Evolutionary conservation across 2,329 filamentous ascomycete species (phyloP).

Genomic region (Phyllosticta citribraziliensis): DNA sequence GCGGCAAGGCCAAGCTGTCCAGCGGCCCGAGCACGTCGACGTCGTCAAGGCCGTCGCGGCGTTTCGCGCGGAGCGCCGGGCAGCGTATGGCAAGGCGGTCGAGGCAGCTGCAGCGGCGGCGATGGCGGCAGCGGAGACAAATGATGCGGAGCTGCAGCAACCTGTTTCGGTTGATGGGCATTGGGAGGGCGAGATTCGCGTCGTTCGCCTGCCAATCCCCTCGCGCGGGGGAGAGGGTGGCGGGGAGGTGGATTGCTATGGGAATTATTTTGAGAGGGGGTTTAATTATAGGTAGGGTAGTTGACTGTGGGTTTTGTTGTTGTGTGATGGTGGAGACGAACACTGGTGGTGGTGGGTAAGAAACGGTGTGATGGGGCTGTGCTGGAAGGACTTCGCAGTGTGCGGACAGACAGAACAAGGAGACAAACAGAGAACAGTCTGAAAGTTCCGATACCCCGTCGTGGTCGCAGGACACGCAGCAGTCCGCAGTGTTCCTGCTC

Average conservation of each 20-base stretch:
- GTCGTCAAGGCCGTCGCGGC: constrained; percentile 40
- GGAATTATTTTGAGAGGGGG: constrained; percentile 44
- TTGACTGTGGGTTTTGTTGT: no score
- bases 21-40: constrained; percentile 34
- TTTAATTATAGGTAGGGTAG: constrained; percentile 45
- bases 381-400: no score
- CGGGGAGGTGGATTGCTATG: constrained; percentile 39
- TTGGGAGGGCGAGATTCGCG: constrained; percentile 50
- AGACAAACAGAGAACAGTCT: no score
- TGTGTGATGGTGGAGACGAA: no score
- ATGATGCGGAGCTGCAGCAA: constrained; percentile 18
- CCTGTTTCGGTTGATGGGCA: constrained; percentile 39
- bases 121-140: constrained; percentile 14
- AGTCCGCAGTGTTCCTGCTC: no score
- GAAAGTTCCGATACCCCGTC: no score
- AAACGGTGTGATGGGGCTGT: no score
- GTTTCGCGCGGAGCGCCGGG: constrained; percentile 45
- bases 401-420: no score
- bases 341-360: no score
- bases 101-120: constrained; percentile 18
- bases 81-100: constrained; percentile 34
- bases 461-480: no score
- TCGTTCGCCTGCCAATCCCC: constrained; percentile 38
- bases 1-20: background rate
- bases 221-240: constrained; percentile 19